Conservation (phyloP, 2,329 filamentous ascomycete species). For the Monosporascus cannonballus region DNA sequence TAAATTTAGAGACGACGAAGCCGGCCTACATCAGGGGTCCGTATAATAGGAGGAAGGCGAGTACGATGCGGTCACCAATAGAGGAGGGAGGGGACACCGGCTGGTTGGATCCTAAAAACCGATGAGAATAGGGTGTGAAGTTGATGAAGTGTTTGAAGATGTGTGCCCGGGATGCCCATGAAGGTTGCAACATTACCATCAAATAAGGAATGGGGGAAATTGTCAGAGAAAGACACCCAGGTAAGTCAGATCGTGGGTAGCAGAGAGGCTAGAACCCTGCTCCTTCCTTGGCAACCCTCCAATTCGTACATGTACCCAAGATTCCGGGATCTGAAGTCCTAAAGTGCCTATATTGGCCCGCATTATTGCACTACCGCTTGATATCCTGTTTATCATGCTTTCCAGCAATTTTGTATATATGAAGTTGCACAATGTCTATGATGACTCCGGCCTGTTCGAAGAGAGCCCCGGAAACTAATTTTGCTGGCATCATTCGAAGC, state of each 20-base stretch:
- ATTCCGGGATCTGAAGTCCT: slow-evolving; percentile 21
- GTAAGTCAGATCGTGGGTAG: slow-evolving; percentile 5
- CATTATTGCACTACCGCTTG: slow-evolving; percentile 16
- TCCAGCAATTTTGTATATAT: no score
- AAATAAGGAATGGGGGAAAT: slow-evolving; percentile 6
- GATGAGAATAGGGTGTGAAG: neutral
- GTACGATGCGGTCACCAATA: neutral
- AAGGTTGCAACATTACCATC: slow-evolving; percentile 1
- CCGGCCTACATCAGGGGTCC: no score
- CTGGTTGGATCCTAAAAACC: neutral
- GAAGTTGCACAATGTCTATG: no score
- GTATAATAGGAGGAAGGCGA: no score
- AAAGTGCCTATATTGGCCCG: slow-evolving; percentile 10
- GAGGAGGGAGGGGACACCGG: neutral
- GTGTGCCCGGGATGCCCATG: slow-evolving; percentile 4
- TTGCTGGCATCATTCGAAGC: no score
- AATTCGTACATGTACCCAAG: slow-evolving; percentile 25
- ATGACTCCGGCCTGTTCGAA: no score
- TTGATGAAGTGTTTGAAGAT: slow-evolving; percentile 9
- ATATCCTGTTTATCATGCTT: no score
- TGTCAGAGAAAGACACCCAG: slow-evolving; percentile 2
- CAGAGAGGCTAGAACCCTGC: slow-evolving; percentile 24
- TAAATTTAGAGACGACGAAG: no score
- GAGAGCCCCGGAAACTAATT: no score
- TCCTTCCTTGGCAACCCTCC: slow-evolving; percentile 16